A percentile compares a stretch with the other conserved stretches of the same genome.
Evolutionary conservation across 106 monocot species (phyloP).

Genomic region (Hemerocallis citrina): DNA sequence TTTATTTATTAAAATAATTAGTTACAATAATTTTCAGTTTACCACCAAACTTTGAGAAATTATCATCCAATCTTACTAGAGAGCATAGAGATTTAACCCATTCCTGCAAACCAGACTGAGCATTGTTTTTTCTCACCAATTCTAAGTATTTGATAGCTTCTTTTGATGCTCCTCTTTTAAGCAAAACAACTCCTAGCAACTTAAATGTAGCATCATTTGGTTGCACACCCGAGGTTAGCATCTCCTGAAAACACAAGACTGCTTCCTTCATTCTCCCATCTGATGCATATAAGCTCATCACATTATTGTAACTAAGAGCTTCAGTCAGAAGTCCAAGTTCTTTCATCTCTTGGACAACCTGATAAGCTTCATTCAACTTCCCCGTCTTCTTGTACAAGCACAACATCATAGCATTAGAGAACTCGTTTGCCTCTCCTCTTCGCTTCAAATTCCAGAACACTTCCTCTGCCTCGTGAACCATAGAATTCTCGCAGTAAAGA

Average conservation of each 20-base stretch:
- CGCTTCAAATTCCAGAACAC: slow-evolving; percentile 48
- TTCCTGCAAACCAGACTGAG: slow-evolving; percentile 36
- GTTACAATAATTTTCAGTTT: too few species aligned
- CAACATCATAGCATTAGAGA: slow-evolving; percentile 80
- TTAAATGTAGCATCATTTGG: slow-evolving; percentile 81
- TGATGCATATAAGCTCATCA: slow-evolving; percentile 62
- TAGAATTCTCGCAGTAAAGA: slow-evolving; percentile 66
- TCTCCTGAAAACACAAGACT: slow-evolving; percentile 39
- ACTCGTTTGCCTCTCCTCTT: slow-evolving; percentile 64
- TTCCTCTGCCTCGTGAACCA: slow-evolving; percentile 65
- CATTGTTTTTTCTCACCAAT: slow-evolving; percentile 39
- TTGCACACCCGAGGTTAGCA: slow-evolving; percentile 45
- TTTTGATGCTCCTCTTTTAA: slow-evolving; percentile 56
- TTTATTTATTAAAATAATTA: too few species aligned
- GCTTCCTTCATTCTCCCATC: slow-evolving; percentile 52
- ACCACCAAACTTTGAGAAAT: background rate
- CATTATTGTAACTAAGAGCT: slow-evolving; percentile 55
- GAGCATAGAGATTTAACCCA: slow-evolving; percentile 55
- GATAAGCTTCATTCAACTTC: slow-evolving; percentile 34
- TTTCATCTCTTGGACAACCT: slow-evolving; percentile 66
- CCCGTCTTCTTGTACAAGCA: slow-evolving; percentile 70
- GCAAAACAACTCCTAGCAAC: slow-evolving; percentile 47
- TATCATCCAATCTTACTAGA: slow-evolving; percentile 39
- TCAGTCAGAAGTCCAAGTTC: slow-evolving; percentile 36
- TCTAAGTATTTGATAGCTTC: slow-evolving; percentile 51